These are phyloP conservation scores for Pyrenophora teres DNA, from an alignment of 2,329 filamentous ascomycete species.

Conservation along the genomic window DNA sequence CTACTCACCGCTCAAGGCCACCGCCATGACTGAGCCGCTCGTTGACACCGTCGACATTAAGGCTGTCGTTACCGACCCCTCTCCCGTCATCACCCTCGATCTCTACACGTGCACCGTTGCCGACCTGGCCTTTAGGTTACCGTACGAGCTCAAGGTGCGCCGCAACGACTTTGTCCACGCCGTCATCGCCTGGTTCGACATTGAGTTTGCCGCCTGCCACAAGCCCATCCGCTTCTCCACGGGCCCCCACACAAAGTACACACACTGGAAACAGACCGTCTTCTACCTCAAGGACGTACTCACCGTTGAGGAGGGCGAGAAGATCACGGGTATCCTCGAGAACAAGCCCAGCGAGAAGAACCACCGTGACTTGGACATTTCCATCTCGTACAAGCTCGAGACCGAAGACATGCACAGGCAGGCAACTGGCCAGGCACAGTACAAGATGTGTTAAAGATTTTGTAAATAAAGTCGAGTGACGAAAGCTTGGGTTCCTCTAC, in stretches of 20 bases:
- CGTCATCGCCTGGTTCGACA: slow-evolving; percentile 98
- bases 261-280: slow-evolving; percentile 99
- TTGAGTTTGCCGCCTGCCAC: slow-evolving; percentile 97
- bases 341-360: slow-evolving; percentile 95
- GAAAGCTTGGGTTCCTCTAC: not conserved
- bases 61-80: slow-evolving; percentile 92
- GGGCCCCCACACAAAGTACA: slow-evolving; percentile 97
- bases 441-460: slow-evolving; percentile 65
- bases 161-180: slow-evolving; percentile 96
- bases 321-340: slow-evolving; percentile 71
- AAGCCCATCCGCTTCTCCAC: slow-evolving; percentile 97
- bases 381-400: slow-evolving; percentile 79
- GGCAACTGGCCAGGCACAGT: slow-evolving; percentile 72
- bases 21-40: slow-evolving; percentile 90
- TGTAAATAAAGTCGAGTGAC: not conserved
- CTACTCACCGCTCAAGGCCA: slow-evolving; percentile 91
- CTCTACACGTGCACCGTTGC: slow-evolving; percentile 85
- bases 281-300: slow-evolving; percentile 95
- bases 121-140: slow-evolving; percentile 81
- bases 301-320: slow-evolving; percentile 86
- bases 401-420: slow-evolving; percentile 73
- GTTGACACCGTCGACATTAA: slow-evolving; percentile 98
- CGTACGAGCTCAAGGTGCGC: slow-evolving; percentile 76
- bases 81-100: slow-evolving; percentile 82
- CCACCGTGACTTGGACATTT: slow-evolving; percentile 91